Evolutionary conservation across 2,329 filamentous ascomycete species (phyloP), one percentile per base, ranked within the genome.

Genomic region (Xylaria sp.): DNA sequence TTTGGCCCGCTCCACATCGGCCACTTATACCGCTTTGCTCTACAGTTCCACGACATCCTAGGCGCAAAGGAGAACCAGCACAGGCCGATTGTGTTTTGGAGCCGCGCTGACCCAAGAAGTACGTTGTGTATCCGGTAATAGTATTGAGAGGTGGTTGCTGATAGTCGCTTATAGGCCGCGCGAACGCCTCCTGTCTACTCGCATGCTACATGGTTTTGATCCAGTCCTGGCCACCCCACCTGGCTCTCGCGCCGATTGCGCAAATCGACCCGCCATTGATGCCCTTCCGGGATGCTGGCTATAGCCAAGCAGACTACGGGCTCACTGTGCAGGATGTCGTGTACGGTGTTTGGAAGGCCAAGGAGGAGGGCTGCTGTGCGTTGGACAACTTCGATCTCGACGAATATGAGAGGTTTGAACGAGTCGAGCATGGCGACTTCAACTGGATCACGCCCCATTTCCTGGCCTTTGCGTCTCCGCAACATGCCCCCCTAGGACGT

Each of bases 191-290:
- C 22, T 97, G 92, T 71, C 83, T 99, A 68, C 84, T 99, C 42
- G 93, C 94, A 50, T 96, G 92, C 78, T 99, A 99, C 77, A 97
- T 99, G 92, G 92, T 99, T 40, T 78, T 99, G 61, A 96, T 99
- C 65, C 94, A 99, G 76, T 91, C 90, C 39, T 99, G 94, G 94
- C 91, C 94, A 43, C 94, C 94, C 48, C 94, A 99, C 78, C 79
- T 97, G 66, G 94, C 94, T 29, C 83, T 99, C 39, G 93, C 93
- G 11, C 94, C 94, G 13, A 96, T 99, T 69, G 91, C 94, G 6
- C 94, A 99, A 76, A 89, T 95, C 67, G 94, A 99, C 69, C 94
- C 94, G 41, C 94, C 94, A 20, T 84, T 96, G 78, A 99, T 99
- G 94, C 94, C 94, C 9, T 99, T 99, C 82, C 87, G 94, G 59